Evolutionary conservation across 2,329 filamentous ascomycete genomes (phyloP).

Genomic region (Anthostomella pinea): DNA sequence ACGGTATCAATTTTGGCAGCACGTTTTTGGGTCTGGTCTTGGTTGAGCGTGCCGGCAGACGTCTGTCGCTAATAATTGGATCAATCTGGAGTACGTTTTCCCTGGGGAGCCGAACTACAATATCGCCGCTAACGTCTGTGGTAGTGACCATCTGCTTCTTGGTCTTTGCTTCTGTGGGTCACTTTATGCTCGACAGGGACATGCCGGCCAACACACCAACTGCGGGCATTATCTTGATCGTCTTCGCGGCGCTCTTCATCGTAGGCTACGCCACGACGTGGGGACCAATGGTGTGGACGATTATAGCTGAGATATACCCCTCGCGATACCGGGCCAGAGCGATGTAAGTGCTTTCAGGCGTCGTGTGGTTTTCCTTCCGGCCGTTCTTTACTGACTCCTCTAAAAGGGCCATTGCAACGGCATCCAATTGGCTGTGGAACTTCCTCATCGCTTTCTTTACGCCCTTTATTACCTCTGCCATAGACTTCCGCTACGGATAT

Average conservation of each 20-base stretch:
- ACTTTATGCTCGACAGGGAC: conserved; percentile 42
- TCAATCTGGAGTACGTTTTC: conserved; percentile 61
- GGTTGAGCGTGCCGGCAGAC: conserved; percentile 65
- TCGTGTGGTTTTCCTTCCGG: too few species aligned
- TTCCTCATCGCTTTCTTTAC: conserved; percentile 77
- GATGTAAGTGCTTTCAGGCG: too few species aligned
- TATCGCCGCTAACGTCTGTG: too few species aligned
- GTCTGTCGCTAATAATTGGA: conserved; percentile 61
- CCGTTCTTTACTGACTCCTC: too few species aligned
- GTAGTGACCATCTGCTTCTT: conserved; percentile 61
- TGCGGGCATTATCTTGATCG: conserved; percentile 59
- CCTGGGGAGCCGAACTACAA: too few species aligned
- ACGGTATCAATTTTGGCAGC: conserved; percentile 63
- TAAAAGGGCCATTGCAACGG: conserved; percentile 58
- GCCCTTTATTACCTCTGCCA: conserved; percentile 70
- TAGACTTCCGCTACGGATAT: conserved; percentile 72
- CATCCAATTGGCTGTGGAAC: conserved; percentile 69
- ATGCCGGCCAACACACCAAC: conserved; percentile 34
- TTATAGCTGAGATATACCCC: conserved; percentile 64
- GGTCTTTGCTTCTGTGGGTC: conserved; percentile 52
- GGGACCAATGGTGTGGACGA: conserved; percentile 64
- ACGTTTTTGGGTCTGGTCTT: conserved; percentile 69
- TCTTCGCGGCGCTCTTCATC: conserved; percentile 63
- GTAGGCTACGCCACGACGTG: conserved; percentile 65
- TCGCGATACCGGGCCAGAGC: conserved; percentile 58